These are phyloP conservation scores for Rhizodiscina lignyota DNA, from an alignment of 495 filamentous ascomycete species.

Conservation along the genomic window DNA sequence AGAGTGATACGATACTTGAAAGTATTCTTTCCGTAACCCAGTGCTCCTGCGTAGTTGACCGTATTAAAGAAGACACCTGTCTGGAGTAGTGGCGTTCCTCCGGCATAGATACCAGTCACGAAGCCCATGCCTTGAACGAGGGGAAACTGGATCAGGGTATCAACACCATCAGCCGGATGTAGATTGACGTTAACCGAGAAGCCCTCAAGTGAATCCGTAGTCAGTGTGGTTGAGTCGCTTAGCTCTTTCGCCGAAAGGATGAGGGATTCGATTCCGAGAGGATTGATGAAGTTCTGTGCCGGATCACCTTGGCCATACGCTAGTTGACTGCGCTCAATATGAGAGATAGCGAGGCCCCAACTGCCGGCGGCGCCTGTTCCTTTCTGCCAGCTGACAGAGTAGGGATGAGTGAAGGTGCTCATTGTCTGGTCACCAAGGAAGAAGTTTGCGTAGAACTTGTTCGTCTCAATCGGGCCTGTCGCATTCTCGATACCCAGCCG, in stretches of 20 bases:
- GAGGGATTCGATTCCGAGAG: conserved; percentile 66
- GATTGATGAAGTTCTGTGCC: conserved; percentile 58
- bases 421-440: conserved; percentile 1
- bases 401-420: conserved; percentile 1
- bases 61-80: conserved; percentile 1
- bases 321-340: conserved; percentile 41
- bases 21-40: conserved; percentile 12
- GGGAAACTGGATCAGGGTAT: conserved; percentile 53
- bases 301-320: conserved; percentile 49
- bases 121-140: conserved; percentile 31
- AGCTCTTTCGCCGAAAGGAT: conserved; percentile 67
- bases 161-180: conserved; percentile 30
- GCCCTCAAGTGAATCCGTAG: conserved; percentile 41
- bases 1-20: conserved; percentile 1
- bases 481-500: conserved; percentile 19
- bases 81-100: neutral
- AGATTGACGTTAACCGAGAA: conserved; percentile 65
- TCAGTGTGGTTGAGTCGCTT: conserved; percentile 37
- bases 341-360: conserved; percentile 2
- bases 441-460: conserved; percentile 5
- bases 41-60: neutral
- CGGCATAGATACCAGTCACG: conserved; percentile 2
- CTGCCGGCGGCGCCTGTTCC: conserved; percentile 26
- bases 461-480: conserved; percentile 29
- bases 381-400: conserved; percentile 1